Percentiles rank a stretch among this genome's conserved stretches.
phyloP scores from a whole-genome alignment of 345 rosid species.

The Firmiana major region DNA sequence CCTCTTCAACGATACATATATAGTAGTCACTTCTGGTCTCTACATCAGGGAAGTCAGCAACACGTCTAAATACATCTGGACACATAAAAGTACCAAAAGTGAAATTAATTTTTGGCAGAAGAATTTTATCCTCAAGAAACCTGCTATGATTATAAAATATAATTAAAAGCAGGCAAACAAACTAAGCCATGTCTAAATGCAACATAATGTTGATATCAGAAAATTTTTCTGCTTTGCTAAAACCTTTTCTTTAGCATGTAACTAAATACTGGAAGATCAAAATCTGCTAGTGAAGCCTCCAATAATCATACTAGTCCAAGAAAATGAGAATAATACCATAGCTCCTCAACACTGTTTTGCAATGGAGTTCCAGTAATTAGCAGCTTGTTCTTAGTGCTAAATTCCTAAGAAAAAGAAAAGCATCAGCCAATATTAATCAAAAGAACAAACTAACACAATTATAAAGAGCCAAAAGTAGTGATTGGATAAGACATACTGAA shows the following conservation, averaged over 20 bases:
- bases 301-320: neutral
- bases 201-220: slow-evolving; percentile 1
- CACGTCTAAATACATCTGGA: neutral
- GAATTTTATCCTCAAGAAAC: neutral
- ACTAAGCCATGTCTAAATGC: neutral
- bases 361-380: slow-evolving; percentile 98
- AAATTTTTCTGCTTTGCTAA: neutral
- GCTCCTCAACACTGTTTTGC: slow-evolving; percentile 98
- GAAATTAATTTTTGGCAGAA: neutral
- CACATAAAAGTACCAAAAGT: neutral
- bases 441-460: slow-evolving; percentile 12
- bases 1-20: neutral
- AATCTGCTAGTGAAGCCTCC: neutral
- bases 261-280: neutral
- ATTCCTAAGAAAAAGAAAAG: slow-evolving; percentile 57
- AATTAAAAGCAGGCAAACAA: neutral
- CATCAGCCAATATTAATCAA: slow-evolving; percentile 11
- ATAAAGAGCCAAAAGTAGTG: neutral
- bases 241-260: neutral
- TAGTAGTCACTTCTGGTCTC: neutral
- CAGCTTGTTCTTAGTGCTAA: slow-evolving; percentile 93
- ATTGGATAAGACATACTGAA: slow-evolving; percentile 42
- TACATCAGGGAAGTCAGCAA: neutral
- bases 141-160: neutral
- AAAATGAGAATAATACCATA: slow-evolving; percentile 57